A percentile compares a stretch with the other conserved stretches of the same genome.
Evolutionary conservation across 768 basidiomycete genomes (phyloP).

Genomic region (Calocera cornea): DNA sequence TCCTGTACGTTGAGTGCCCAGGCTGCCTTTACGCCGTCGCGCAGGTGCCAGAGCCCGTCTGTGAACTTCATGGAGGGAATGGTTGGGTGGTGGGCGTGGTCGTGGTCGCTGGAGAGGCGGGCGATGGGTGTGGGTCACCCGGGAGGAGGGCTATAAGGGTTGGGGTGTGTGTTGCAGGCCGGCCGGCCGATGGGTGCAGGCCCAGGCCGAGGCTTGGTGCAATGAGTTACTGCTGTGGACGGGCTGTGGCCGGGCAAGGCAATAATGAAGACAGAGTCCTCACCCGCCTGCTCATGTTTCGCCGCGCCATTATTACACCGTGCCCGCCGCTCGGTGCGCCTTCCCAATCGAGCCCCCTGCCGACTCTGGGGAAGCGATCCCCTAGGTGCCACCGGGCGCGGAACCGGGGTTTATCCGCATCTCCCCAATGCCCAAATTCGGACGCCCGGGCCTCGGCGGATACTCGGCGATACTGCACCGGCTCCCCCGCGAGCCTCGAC

Average conservation of each 20-base stretch:
- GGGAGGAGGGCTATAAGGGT: too few relatives aligned
- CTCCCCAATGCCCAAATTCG: neutral
- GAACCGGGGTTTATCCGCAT: neutral
- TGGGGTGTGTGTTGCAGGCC: too few relatives aligned
- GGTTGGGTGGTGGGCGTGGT: too few relatives aligned
- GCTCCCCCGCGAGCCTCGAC: too few relatives aligned
- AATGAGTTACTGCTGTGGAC: too few relatives aligned
- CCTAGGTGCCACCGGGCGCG: neutral
- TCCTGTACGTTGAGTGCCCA: slow-evolving; percentile 52
- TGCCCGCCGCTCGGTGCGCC: neutral
- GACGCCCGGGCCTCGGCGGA: neutral
- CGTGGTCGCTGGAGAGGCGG: neutral
- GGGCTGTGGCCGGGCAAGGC: too few relatives aligned
- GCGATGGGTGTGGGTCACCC: neutral
- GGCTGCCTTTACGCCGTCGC: slow-evolving; percentile 45
- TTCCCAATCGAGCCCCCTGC: neutral
- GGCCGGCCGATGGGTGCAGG: too few relatives aligned
- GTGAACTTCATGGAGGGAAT: slow-evolving; percentile 50
- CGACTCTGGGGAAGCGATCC: too few relatives aligned
- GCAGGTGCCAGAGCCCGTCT: slow-evolving; percentile 60
- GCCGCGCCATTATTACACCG: neutral
- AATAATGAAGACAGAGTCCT: neutral
- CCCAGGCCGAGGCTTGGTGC: too few relatives aligned
- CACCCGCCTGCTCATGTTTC: neutral
- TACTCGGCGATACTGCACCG: neutral